Evolutionary conservation across 306 rosid species (phyloP).

Genomic region (Begonia loranthoides): DNA sequence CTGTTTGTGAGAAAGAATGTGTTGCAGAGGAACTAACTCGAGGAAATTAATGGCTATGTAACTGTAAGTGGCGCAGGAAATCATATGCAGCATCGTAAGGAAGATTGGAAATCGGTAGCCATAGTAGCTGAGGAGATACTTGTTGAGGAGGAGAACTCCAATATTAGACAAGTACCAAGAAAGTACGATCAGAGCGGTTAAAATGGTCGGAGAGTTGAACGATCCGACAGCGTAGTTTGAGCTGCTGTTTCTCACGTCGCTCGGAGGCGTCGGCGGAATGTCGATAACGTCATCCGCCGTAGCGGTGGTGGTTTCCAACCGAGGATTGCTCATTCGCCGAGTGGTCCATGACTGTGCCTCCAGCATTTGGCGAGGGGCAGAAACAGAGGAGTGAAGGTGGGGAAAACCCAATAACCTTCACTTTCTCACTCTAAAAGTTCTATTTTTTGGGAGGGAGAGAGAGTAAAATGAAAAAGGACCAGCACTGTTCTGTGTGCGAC

Average conservation of each 20-base stretch:
- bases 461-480: not conserved
- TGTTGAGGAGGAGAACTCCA: slow-evolving; percentile 83
- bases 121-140: slow-evolving; percentile 76
- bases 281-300: slow-evolving; percentile 32
- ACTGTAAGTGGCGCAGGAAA: slow-evolving; percentile 67
- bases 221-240: slow-evolving; percentile 10
- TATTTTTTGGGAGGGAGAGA: not conserved
- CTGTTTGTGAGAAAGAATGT: slow-evolving; percentile 59
- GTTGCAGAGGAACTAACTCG: slow-evolving; percentile 61
- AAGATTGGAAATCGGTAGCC: slow-evolving; percentile 82
- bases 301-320: slow-evolving; percentile 17
- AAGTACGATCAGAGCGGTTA: slow-evolving; percentile 10
- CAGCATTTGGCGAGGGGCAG: slow-evolving; percentile 30
- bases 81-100: slow-evolving; percentile 92
- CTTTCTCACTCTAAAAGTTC: slow-evolving; percentile 12
- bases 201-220: slow-evolving; percentile 11
- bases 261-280: slow-evolving; percentile 48
- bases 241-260: slow-evolving; percentile 25
- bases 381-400: no score
- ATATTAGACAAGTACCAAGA: slow-evolving; percentile 91
- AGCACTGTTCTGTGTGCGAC: not conserved
- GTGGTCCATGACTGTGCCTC: slow-evolving; percentile 68
- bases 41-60: slow-evolving; percentile 47
- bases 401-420: not conserved
- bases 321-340: slow-evolving; percentile 54